These are phyloP conservation scores for Beauveria bassiana DNA, from an alignment of 2,329 filamentous ascomycete species.

Conservation along the genomic window DNA sequence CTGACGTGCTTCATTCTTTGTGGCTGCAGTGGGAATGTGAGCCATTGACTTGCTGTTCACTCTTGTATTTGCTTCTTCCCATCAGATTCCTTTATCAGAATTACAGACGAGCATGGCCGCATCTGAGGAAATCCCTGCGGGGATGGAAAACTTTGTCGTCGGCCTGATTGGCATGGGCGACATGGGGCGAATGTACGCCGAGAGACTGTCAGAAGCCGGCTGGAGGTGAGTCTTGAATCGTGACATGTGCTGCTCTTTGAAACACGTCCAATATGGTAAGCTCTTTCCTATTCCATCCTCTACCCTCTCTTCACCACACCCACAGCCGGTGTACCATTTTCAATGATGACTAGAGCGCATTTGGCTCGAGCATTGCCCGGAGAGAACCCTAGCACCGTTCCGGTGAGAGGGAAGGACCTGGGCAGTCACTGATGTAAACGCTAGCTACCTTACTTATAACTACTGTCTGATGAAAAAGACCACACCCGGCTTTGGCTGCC, in stretches of 20 bases:
- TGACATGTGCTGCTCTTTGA: conserved; percentile 5
- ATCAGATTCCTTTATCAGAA: conserved; percentile 14
- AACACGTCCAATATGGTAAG: conserved; percentile 30
- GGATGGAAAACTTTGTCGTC: conserved; percentile 65
- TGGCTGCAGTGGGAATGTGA: conserved; percentile 17
- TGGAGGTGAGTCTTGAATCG: conserved; percentile 67
- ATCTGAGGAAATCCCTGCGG: conserved; percentile 24
- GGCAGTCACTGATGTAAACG: conserved; percentile 95
- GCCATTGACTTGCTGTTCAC: conserved; percentile 16
- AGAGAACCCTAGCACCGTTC: conserved; percentile 60
- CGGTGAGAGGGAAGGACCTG: conserved; percentile 56
- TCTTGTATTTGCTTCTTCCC: not conserved
- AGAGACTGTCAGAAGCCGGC: conserved; percentile 77
- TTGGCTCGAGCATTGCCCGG: conserved; percentile 97
- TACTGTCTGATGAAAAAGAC: conserved; percentile 67
- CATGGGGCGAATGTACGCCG: conserved; percentile 98
- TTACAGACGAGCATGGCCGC: conserved; percentile 23
- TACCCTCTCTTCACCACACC: not conserved
- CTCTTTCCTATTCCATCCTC: conserved; percentile 12
- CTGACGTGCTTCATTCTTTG: not conserved
- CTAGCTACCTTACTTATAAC: conserved; percentile 83
- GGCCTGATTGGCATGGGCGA: conserved; percentile 99
- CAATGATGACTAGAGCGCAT: conserved; percentile 99
- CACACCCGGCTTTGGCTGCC: conserved; percentile 5
- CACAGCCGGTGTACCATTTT: conserved; percentile 23